Percentiles rank a stretch among this genome's conserved stretches.
Conservation (phyloP, 108 stramenopile species). For the Fragilariopsis cylindrus region DNA sequence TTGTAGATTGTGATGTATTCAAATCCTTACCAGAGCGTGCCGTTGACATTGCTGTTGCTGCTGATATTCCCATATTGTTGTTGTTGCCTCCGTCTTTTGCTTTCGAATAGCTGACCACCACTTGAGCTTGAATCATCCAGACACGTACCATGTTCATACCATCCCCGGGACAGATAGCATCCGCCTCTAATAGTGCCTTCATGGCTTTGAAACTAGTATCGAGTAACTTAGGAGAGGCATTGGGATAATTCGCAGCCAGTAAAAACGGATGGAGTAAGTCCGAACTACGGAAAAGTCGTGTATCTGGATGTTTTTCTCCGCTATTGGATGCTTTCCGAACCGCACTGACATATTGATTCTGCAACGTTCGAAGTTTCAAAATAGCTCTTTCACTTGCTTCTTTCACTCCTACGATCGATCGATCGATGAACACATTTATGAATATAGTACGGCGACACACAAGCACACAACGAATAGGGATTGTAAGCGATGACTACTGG, state of each 20-base stretch:
- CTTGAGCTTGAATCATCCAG: conserved; percentile 80
- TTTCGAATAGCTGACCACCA: conserved; percentile 40
- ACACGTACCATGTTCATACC: conserved; percentile 71
- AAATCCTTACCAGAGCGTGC: not conserved
- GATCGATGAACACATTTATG: not conserved
- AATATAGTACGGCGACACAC: no score
- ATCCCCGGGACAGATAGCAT: conserved; percentile 80
- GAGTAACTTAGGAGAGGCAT: conserved; percentile 60
- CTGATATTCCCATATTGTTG: not conserved
- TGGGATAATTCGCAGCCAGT: conserved; percentile 80
- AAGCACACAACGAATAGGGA: no score
- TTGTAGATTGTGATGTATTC: conserved; percentile 5
- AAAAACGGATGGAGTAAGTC: conserved; percentile 85
- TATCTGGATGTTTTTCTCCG: conserved; percentile 67
- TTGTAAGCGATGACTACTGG: no score
- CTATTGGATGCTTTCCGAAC: conserved; percentile 64
- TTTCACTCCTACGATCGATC: conserved; percentile 58
- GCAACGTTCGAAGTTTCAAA: conserved; percentile 67
- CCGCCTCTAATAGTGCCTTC: conserved; percentile 65
- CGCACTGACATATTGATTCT: conserved; percentile 76
- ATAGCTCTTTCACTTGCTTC: conserved; percentile 87
- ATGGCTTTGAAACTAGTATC: conserved; percentile 71
- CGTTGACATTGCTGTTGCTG: conserved; percentile 4
- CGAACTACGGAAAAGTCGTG: conserved; percentile 71
- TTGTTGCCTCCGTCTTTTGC: conserved; percentile 11